Evolutionary conservation across 148 eudicot species (phyloP).

Genomic region (Spergularia marina): DNA sequence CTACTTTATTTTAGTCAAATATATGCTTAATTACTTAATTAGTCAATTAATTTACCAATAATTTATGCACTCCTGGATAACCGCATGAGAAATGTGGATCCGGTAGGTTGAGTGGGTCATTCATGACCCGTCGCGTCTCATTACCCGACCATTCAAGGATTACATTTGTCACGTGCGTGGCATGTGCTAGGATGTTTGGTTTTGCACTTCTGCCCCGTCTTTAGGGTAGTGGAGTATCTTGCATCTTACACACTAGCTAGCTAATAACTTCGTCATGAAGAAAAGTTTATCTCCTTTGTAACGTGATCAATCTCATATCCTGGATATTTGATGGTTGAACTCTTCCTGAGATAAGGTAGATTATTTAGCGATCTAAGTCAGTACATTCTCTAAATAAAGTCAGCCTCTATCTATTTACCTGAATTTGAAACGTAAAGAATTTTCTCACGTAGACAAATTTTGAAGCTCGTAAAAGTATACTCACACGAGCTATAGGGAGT

Average conservation of each 20-base stretch:
- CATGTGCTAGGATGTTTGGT: slow-evolving; percentile 12
- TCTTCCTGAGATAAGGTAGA: not conserved
- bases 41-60: no score
- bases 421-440: no score
- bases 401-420: no score
- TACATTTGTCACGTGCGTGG: slow-evolving; percentile 18
- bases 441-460: no score
- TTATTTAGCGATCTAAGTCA: not conserved
- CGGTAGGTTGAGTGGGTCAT: not conserved
- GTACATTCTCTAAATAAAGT: not conserved
- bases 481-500: no score
- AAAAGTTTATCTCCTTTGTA: not conserved
- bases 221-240: not conserved
- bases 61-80: no score
- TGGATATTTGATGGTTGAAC: not conserved
- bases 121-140: not conserved
- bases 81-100: no score
- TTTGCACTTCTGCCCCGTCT: not conserved
- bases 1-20: not conserved
- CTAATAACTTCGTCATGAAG: slow-evolving; percentile 4
- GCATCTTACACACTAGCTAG: not conserved
- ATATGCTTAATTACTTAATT: no score
- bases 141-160: not conserved
- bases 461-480: no score
- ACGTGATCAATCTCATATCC: not conserved